Evolutionary conservation across 371 early-diverging fungal genomes (phyloP).

Genomic region (Globomyces sp.): DNA sequence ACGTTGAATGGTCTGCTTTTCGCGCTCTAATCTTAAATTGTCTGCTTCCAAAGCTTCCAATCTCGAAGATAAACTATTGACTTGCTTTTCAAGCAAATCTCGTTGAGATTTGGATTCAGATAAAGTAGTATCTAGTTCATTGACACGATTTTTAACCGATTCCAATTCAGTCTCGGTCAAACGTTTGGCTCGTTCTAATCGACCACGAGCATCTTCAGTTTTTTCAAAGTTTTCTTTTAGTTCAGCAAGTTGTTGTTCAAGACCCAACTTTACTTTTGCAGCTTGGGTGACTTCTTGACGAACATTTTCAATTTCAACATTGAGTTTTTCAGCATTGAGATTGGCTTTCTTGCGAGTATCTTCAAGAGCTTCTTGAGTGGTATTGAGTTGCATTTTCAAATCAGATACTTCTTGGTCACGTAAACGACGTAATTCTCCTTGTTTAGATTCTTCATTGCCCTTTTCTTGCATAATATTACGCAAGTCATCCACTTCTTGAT

Average conservation of each 20-base stretch:
- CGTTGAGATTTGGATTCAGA: conserved; percentile 50
- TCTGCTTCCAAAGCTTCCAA: conserved; percentile 59
- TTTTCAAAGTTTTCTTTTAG: conserved; percentile 45
- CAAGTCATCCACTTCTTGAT: conserved; percentile 62
- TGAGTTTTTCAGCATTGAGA: conserved; percentile 51
- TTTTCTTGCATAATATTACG: conserved; percentile 68
- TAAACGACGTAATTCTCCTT: conserved; percentile 64
- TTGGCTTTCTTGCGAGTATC: conserved; percentile 54
- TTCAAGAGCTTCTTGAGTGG: conserved; percentile 61
- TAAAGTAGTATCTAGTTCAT: conserved; percentile 49
- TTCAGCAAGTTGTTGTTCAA: conserved; percentile 56
- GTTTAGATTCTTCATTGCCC: conserved; percentile 70
- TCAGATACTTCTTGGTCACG: conserved; percentile 74
- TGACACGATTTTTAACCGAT: conserved; percentile 35
- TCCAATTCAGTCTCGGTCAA: conserved; percentile 55
- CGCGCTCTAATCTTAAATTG: conserved; percentile 55
- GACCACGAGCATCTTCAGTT: conserved; percentile 45
- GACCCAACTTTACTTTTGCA: conserved; percentile 40
- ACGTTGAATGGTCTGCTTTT: conserved; percentile 50
- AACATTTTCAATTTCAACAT: conserved; percentile 59
- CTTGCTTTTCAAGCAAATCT: conserved; percentile 53
- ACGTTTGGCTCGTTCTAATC: conserved; percentile 54
- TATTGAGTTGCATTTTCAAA: conserved; percentile 59
- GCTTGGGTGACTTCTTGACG: conserved; percentile 64
- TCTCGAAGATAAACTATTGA: conserved; percentile 47